Conservation (phyloP, 1,284 basidiomycete species). For the Austropuccinia psidii region DNA sequence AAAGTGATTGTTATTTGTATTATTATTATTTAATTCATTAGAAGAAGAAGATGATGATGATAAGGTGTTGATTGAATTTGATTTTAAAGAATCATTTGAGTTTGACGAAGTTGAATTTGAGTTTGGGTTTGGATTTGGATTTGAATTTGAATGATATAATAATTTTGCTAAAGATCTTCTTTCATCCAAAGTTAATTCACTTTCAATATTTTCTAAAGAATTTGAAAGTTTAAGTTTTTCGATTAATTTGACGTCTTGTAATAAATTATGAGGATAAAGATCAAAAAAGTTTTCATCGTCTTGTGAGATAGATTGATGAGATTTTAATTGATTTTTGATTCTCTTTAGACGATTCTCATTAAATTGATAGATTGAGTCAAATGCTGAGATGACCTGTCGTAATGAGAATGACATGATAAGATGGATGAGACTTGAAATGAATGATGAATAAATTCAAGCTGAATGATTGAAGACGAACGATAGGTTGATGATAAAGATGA, state of each 20-base stretch:
- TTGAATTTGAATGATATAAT: not conserved
- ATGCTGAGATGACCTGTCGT: too few relatives aligned
- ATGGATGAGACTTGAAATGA: too few relatives aligned
- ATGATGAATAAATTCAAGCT: too few relatives aligned
- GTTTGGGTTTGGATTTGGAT: too few relatives aligned
- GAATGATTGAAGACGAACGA: too few relatives aligned
- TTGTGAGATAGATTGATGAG: not conserved
- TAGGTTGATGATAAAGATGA: too few relatives aligned
- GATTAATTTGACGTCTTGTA: not conserved
- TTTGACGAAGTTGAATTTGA: not conserved
- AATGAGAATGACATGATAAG: too few relatives aligned
- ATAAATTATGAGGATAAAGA: not conserved
- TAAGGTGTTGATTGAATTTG: too few relatives aligned
- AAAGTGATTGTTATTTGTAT: too few relatives aligned
- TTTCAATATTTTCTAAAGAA: not conserved
- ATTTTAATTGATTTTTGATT: not conserved
- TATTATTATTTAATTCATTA: too few relatives aligned
- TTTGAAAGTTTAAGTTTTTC: not conserved
- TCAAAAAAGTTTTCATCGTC: constrained; percentile 9
- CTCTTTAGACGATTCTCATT: not conserved
- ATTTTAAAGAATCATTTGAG: too few relatives aligned
- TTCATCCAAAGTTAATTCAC: not conserved
- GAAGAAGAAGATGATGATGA: too few relatives aligned
- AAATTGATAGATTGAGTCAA: not conserved
- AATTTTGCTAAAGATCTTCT: not conserved